These are phyloP conservation scores for Musa acuminata DNA, from an alignment of 176 grass and related monocot genomes.

Conservation along the genomic window DNA sequence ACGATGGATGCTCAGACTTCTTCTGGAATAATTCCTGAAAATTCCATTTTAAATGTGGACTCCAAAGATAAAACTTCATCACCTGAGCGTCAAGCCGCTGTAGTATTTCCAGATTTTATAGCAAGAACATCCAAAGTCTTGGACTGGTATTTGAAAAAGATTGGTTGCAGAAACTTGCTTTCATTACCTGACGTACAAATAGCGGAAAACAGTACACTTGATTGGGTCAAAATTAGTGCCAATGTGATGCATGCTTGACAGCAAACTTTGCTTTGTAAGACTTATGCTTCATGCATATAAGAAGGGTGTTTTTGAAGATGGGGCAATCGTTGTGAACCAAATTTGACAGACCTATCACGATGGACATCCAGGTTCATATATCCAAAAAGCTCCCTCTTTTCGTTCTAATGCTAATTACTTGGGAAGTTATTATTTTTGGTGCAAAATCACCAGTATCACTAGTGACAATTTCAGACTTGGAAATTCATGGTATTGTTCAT, in stretches of 20 bases:
- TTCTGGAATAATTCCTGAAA: constrained; percentile 20
- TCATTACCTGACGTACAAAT: constrained; percentile 20
- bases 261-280: constrained; percentile 17
- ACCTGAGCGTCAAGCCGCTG: constrained; percentile 1
- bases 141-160: constrained; percentile 37
- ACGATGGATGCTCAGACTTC: constrained; percentile 7
- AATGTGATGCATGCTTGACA: constrained; percentile 2
- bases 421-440: not conserved
- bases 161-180: constrained; percentile 27
- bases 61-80: constrained; percentile 20
- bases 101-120: constrained; percentile 32
- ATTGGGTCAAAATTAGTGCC: constrained; percentile 15
- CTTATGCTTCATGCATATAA: constrained; percentile 38
- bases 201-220: constrained; percentile 4
- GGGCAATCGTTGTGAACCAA: constrained; percentile 63
- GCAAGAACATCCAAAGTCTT: constrained; percentile 44
- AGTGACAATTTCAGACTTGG: not conserved
- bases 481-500: not conserved
- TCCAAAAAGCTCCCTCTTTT: not conserved
- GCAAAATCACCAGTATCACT: not conserved
- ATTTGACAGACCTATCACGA: constrained; percentile 49
- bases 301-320: constrained; percentile 80
- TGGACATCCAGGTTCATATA: constrained; percentile 63
- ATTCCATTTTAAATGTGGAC: not conserved
- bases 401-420: not conserved